These are phyloP conservation scores for Suillus occidentalis DNA, from an alignment of 768 basidiomycete species.

Conservation along the genomic window DNA sequence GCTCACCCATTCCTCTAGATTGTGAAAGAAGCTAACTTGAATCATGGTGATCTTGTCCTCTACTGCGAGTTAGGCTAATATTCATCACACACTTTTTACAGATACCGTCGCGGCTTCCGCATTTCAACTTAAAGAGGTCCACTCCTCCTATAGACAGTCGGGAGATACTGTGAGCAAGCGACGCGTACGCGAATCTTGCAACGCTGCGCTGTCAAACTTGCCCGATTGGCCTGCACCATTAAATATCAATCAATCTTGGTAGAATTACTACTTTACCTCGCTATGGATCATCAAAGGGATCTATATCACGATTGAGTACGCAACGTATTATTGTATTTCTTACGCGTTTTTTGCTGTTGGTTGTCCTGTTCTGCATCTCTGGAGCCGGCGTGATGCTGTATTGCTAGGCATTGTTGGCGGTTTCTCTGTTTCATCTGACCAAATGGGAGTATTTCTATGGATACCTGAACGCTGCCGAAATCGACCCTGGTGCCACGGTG, in stretches of 20 bases:
- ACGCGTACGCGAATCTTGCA: constrained; percentile 76
- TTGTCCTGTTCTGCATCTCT: not conserved
- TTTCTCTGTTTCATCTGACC: not conserved
- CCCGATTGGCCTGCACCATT: constrained; percentile 68
- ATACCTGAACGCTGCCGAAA: not conserved
- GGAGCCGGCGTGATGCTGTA: not conserved
- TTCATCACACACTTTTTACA: constrained; percentile 9
- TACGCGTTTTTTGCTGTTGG: not conserved
- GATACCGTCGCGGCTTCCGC: constrained; percentile 61
- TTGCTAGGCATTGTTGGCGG: not conserved
- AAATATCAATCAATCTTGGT: constrained; percentile 9
- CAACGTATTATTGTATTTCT: not conserved
- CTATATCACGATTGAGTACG: not conserved
- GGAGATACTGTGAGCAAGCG: constrained; percentile 68
- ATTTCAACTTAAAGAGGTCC: constrained; percentile 78
- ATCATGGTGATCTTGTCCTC: constrained; percentile 43
- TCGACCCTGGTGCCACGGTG: too few species aligned
- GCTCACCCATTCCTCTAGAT: constrained; percentile 37
- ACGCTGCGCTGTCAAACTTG: constrained; percentile 68
- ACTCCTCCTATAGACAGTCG: constrained; percentile 71
- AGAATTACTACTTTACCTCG: not conserved
- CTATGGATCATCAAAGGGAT: not conserved
- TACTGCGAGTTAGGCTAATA: not conserved
- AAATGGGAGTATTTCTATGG: not conserved
- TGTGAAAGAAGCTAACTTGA: constrained; percentile 52